Evolutionary conservation across 2,329 filamentous ascomycete genomes (phyloP).

Genomic region (Fusarium musae): DNA sequence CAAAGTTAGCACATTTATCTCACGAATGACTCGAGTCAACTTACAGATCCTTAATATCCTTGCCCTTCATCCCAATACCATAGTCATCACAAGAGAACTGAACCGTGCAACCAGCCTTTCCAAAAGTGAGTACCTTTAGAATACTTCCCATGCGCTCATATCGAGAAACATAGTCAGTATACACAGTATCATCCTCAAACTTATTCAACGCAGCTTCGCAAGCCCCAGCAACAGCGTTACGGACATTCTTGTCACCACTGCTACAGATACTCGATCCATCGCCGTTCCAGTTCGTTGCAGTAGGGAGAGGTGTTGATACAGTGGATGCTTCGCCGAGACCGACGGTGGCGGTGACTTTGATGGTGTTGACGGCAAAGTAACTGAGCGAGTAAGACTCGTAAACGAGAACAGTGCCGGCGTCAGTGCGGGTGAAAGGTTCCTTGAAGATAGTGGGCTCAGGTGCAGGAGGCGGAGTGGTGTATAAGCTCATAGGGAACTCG

Average conservation of each 20-base stretch:
- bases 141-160: constrained; percentile 15
- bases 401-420: background rate
- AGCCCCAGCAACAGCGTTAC: background rate
- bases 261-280: background rate
- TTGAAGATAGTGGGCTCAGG: constrained; percentile 3
- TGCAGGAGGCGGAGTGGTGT: background rate
- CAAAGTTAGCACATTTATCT: background rate
- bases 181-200: constrained; percentile 12
- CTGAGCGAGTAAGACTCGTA: constrained; percentile 9
- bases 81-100: constrained; percentile 21
- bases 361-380: constrained; percentile 4
- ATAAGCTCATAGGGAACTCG: constrained; percentile 4
- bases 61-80: constrained; percentile 21
- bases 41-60: constrained; percentile 15
- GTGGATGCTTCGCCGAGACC: constrained; percentile 7
- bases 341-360: background rate
- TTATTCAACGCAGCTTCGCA: background rate
- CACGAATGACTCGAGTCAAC: rapidly evolving
- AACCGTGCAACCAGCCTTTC: constrained; percentile 5
- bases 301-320: constrained; percentile 1
- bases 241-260: constrained; percentile 1
- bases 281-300: background rate
- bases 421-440: background rate
- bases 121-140: background rate
- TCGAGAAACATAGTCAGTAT: background rate